Evolutionary conservation across 371 early-diverging fungal species (phyloP).

Genomic region (Mortierella sp.): DNA sequence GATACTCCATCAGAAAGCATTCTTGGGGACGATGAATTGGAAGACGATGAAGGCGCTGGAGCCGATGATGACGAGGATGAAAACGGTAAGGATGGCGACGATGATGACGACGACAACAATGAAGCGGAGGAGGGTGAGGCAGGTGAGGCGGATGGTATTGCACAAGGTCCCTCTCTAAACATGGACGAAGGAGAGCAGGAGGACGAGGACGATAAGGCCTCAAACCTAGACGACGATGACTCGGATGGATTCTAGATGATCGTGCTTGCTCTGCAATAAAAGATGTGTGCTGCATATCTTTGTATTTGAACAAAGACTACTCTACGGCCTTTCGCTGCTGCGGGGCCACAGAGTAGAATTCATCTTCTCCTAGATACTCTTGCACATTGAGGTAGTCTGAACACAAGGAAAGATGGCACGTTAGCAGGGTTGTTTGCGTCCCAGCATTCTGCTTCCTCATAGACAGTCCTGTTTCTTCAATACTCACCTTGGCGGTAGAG

Average conservation of each 20-base stretch:
- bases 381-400: slow-evolving; percentile 60
- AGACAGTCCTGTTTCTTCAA: no score
- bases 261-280: neutral
- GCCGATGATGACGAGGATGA: slow-evolving; percentile 29
- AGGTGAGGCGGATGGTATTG: neutral
- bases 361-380: slow-evolving; percentile 62
- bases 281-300: neutral
- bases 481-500: slow-evolving; percentile 55
- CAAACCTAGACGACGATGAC: slow-evolving; percentile 52
- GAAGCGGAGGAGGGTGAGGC: slow-evolving; percentile 29
- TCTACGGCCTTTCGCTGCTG: slow-evolving; percentile 23
- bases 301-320: neutral
- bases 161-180: slow-evolving; percentile 14
- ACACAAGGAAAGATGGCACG: neutral
- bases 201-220: slow-evolving; percentile 22
- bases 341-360: slow-evolving; percentile 54
- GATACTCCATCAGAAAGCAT: slow-evolving; percentile 16
- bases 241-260: slow-evolving; percentile 40
- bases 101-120: slow-evolving; percentile 22
- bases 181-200: slow-evolving; percentile 42
- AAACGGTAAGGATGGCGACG: slow-evolving; percentile 26
- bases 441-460: no score
- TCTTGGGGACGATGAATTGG: slow-evolving; percentile 20
- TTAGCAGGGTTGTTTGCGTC: no score
- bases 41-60: slow-evolving; percentile 1